Evolutionary conservation across 805 yeast species (phyloP).

Genomic region (Kodamaea fukazawae): DNA sequence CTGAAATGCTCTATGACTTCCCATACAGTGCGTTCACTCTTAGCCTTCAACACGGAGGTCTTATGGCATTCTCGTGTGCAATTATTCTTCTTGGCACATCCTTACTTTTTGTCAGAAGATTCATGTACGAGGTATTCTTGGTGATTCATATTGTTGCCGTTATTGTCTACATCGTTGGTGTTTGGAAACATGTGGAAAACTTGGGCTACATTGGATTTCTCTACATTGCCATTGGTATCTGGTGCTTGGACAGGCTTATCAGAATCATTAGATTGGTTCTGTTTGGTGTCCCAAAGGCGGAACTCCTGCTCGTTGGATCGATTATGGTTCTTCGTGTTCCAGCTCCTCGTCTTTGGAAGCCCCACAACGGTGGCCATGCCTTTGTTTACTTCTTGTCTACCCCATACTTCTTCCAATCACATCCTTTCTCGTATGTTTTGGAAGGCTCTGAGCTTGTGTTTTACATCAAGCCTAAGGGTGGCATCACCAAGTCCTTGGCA

Average conservation of each 20-base stretch:
- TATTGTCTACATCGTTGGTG: conserved; percentile 43
- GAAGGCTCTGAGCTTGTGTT: conserved; percentile 45
- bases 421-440: conserved; percentile 60
- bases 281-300: conserved; percentile 44
- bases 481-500: conserved; percentile 41
- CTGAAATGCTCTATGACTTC: background rate
- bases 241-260: conserved; percentile 47
- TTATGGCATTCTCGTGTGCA: conserved; percentile 36
- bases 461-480: conserved; percentile 50
- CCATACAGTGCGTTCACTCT: background rate
- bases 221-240: conserved; percentile 44
- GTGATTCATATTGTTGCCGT: conserved; percentile 36
- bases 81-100: conserved; percentile 31
- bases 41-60: conserved; percentile 27
- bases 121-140: conserved; percentile 37
- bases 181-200: conserved; percentile 45
- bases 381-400: conserved; percentile 50
- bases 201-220: conserved; percentile 26
- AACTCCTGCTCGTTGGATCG: conserved; percentile 41
- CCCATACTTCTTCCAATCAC: conserved; percentile 59
- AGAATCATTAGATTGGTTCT: conserved; percentile 45
- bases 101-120: conserved; percentile 32
- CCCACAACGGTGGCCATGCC: conserved; percentile 61
- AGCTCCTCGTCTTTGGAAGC: conserved; percentile 53
- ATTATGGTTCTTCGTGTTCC: conserved; percentile 49